Evolutionary conservation across 2,329 filamentous ascomycete genomes (phyloP).

Genomic region (Colletotrichum musae): DNA sequence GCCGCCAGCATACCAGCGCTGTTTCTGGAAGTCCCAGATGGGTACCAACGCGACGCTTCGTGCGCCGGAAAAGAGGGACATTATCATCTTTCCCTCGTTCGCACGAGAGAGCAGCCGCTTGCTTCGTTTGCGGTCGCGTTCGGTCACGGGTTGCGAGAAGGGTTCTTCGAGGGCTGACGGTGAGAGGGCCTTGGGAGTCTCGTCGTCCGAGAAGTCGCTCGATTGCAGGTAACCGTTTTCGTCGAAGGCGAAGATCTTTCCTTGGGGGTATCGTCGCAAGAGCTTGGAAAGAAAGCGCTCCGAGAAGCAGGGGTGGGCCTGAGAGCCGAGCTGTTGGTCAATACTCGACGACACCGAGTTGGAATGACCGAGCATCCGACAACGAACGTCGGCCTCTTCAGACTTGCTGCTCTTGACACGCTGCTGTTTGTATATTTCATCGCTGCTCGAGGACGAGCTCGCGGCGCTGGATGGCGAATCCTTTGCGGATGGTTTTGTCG

Average conservation of each 20-base stretch:
- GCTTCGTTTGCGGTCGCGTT: background rate
- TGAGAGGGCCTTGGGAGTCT: background rate
- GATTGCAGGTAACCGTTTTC: slow-evolving; percentile 53
- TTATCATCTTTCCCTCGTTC: slow-evolving; percentile 50
- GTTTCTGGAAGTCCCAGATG: slow-evolving; percentile 61
- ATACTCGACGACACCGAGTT: slow-evolving; percentile 51
- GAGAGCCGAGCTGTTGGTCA: slow-evolving; percentile 44
- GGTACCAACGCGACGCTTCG: slow-evolving; percentile 63
- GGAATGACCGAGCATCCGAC: slow-evolving; percentile 57
- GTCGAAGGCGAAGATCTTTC: slow-evolving; percentile 62
- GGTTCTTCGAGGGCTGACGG: background rate
- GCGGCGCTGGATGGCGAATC: background rate
- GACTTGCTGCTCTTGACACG: too few species aligned
- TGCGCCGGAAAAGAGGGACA: slow-evolving; percentile 57
- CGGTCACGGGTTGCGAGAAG: background rate
- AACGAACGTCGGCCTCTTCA: slow-evolving; percentile 35
- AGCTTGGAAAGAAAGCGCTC: slow-evolving; percentile 58
- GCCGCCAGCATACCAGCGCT: slow-evolving; percentile 64
- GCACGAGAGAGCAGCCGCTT: slow-evolving; percentile 28
- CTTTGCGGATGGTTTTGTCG: slow-evolving; percentile 36
- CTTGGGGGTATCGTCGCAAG: slow-evolving; percentile 60
- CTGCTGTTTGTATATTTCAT: slow-evolving; percentile 35
- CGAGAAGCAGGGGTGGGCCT: slow-evolving; percentile 47
- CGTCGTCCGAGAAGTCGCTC: slow-evolving; percentile 48
- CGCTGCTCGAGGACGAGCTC: slow-evolving; percentile 42